Base-by-base conservation (phyloP, 139 green algal genomes). In the Diplosphaera chodatii region DNA sequence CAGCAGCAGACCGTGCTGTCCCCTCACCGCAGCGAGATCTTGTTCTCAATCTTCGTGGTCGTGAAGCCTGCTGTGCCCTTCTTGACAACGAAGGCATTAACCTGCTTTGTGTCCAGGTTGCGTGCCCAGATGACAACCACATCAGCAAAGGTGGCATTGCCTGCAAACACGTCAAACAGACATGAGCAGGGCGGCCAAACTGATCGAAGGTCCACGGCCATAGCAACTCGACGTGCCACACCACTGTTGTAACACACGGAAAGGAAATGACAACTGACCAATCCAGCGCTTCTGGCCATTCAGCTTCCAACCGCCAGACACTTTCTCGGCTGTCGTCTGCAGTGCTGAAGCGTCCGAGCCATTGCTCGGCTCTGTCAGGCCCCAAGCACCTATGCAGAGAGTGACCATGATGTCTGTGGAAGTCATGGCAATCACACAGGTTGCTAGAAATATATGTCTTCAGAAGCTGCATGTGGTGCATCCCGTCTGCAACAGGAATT, bases 211-310 rank as follows among this genome's bases (percentile, higher is more conserved):
- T n/a, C n/a, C n/a, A n/a, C n/a, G n/a, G n/a, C n/a, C n/a, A n/a
- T n/a, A n/a, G n/a, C n/a, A n/a, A n/a, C n/a, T n/a, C n/a, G n/a
- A n/a, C n/a, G n/a, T n/a, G n/a, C n/a, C n/a, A n/a, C n/a, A n/a
- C n/a, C n/a, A n/a, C 37, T 21, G 13, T 48, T 21, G 13, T 8
- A 8, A 48, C 13, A 13, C 37, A 48, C 8, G n/a, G n/a, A n/a
- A n/a, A n/a, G n/a, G n/a, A n/a, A n/a, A n/a, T n/a, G n/a, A n/a
- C 8, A 13, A 13, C 37, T 13, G 10, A 48, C 37, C 93, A 55
- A 98, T 98, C 93, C 93, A 98, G 32, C 93, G 85, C 87, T 98
- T 98, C 65, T 82, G 81, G 13, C 93, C 93, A 70, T 97, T 92
- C 28, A 98, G 74, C 68, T 84, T 62, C 87, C 91, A 98, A 27